Evolutionary conservation across 345 rosid species (phyloP).

Genomic region (Lepidium sativum): DNA sequence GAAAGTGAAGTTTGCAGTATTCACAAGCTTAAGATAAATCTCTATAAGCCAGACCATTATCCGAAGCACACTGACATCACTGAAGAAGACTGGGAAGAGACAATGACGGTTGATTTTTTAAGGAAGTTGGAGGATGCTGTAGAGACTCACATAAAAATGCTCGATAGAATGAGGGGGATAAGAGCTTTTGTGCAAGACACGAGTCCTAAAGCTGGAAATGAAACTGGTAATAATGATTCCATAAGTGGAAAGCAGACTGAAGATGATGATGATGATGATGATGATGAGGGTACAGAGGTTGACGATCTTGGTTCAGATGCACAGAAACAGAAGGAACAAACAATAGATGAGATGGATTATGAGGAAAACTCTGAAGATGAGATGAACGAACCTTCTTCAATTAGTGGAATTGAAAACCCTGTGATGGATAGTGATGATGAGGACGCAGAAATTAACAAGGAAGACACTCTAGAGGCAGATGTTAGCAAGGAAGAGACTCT

Average conservation of each 20-base stretch:
- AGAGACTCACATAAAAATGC: constrained; percentile 59
- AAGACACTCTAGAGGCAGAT: constrained; percentile 24
- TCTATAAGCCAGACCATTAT: constrained; percentile 49
- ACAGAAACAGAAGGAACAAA: constrained; percentile 47
- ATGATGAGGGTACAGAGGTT: constrained; percentile 36
- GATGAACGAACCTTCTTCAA: constrained; percentile 24
- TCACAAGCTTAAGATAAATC: constrained; percentile 79
- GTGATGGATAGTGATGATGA: constrained; percentile 30
- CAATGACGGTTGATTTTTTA: constrained; percentile 40
- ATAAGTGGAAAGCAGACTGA: constrained; percentile 21
- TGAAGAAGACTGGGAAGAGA: constrained; percentile 55
- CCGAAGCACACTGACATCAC: constrained; percentile 41
- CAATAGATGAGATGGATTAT: constrained; percentile 68
- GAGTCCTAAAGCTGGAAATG: constrained; percentile 30
- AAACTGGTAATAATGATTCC: constrained; percentile 44
- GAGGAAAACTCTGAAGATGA: constrained; percentile 57
- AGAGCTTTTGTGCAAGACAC: constrained; percentile 29
- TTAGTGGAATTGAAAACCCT: constrained; percentile 25
- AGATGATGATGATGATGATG: constrained; percentile 44
- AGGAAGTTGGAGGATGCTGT: constrained; percentile 92
- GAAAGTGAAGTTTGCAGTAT: constrained; percentile 36
- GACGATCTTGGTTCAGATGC: constrained; percentile 91
- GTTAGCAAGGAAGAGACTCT: constrained; percentile 20
- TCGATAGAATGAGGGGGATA: constrained; percentile 66
- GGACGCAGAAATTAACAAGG: constrained; percentile 30